A percentile compares a stretch with the other conserved stretches of the same genome.
phyloP scores from a whole-genome alignment of 208 protist species.

The Acanthamoeba lenticulata region DNA sequence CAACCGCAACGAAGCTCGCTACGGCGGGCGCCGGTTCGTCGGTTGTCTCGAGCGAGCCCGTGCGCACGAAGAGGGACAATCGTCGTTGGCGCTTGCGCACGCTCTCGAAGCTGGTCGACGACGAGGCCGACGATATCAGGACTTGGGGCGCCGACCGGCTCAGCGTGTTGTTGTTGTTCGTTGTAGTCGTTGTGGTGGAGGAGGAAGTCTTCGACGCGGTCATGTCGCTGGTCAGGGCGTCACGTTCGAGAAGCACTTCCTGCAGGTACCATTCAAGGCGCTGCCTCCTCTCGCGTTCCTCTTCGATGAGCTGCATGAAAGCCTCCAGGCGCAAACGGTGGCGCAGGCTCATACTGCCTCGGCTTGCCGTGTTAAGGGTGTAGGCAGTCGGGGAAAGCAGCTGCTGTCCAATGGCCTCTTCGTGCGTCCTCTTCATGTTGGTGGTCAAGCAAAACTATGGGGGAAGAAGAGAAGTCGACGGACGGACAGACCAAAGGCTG shows the following conservation, averaged over 20 bases:
- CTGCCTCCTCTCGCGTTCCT: constrained; percentile 14
- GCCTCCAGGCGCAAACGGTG: neutral
- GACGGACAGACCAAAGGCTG: no score
- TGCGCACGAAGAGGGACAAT: constrained; percentile 3
- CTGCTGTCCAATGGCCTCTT: neutral
- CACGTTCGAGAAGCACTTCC: neutral
- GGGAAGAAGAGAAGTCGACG: neutral
- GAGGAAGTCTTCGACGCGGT: neutral
- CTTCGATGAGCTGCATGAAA: neutral
- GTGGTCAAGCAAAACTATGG: neutral
- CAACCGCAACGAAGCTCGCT: neutral
- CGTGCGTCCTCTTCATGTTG: constrained; percentile 14
- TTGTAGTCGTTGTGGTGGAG: neutral
- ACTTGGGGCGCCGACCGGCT: neutral
- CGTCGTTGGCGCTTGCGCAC: neutral
- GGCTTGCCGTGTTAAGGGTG: neutral
- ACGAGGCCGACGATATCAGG: neutral
- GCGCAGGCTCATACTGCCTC: neutral
- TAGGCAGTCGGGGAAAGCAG: neutral
- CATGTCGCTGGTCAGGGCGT: neutral
- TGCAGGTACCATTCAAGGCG: constrained; percentile 47
- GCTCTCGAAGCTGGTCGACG: constrained; percentile 11
- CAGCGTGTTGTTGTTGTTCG: neutral
- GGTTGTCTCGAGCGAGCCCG: neutral
- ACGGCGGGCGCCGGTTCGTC: neutral